A percentile compares a stretch with the other conserved stretches of the same genome.
phyloP scores from a whole-genome alignment of 306 rosid species.

The Vicia sativa region DNA sequence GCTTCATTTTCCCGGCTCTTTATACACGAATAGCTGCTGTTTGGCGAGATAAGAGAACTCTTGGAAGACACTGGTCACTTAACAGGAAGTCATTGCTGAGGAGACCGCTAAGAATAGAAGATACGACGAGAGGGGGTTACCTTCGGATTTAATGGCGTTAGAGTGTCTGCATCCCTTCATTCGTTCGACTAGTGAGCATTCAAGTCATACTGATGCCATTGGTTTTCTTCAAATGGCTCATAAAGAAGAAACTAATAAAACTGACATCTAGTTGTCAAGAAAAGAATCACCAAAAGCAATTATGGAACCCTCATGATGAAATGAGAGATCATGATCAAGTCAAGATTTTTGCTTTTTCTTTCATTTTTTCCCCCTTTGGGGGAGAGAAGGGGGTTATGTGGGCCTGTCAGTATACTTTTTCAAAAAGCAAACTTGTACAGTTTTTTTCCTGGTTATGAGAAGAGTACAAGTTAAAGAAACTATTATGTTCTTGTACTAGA shows the following conservation, averaged over 20 bases:
- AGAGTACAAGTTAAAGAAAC: too few species aligned
- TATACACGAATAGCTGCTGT: slow-evolving; percentile 53
- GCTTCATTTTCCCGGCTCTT: slow-evolving; percentile 80
- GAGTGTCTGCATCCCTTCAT: not conserved
- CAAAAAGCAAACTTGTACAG: slow-evolving; percentile 48
- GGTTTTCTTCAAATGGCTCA: slow-evolving; percentile 9
- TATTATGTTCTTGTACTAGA: too few species aligned
- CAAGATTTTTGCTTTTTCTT: slow-evolving; percentile 36
- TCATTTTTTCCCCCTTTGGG: slow-evolving; percentile 10
- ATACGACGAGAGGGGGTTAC: slow-evolving; percentile 66
- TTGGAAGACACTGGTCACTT: slow-evolving; percentile 73
- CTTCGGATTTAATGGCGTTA: slow-evolving; percentile 65
- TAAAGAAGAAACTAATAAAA: slow-evolving; percentile 14
- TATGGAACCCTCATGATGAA: slow-evolving; percentile 23
- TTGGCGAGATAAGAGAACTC: slow-evolving; percentile 53
- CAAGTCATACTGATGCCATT: not conserved
- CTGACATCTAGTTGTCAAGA: slow-evolving; percentile 7
- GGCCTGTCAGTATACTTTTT: slow-evolving; percentile 15
- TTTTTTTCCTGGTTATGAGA: not conserved
- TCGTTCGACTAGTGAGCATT: slow-evolving; percentile 10
- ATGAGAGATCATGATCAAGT: slow-evolving; percentile 36
- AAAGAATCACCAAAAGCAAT: slow-evolving; percentile 32
- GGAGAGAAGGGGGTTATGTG: not conserved
- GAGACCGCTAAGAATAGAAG: slow-evolving; percentile 51
- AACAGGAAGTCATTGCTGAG: slow-evolving; percentile 73